A percentile compares a stretch with the other conserved stretches of the same genome.
Conservation (phyloP, 495 filamentous ascomycete species). For the Staphylotrichum longicolle region DNA sequence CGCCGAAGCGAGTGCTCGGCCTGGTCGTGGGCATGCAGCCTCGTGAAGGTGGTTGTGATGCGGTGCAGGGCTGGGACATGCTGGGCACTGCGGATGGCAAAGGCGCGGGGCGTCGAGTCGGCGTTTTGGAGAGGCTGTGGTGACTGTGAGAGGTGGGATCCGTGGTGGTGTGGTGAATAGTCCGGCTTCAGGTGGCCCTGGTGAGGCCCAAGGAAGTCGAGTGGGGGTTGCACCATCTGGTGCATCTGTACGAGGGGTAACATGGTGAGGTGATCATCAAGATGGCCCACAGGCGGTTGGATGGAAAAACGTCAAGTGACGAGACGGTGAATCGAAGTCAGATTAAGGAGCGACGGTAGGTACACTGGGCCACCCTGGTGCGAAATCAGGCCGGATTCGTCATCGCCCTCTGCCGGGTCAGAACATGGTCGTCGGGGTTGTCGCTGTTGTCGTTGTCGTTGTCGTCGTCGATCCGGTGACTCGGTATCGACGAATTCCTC, state of each 20-base stretch:
- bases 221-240: constrained; percentile 47
- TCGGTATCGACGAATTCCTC: constrained; percentile 2
- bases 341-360: constrained; percentile 23
- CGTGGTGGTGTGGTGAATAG: constrained; percentile 33
- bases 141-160: constrained; percentile 20
- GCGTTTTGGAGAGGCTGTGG: constrained; percentile 21
- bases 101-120: constrained; percentile 34
- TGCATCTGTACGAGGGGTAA: constrained; percentile 48
- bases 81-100: constrained; percentile 44
- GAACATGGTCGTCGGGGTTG: constrained; percentile 35
- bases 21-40: constrained; percentile 39
- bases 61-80: constrained; percentile 35
- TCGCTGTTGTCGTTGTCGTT: constrained; percentile 27
- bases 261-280: constrained; percentile 36
- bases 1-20: constrained; percentile 79
- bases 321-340: constrained; percentile 13
- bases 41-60: constrained; percentile 33
- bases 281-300: background rate
- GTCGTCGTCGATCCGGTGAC: background rate
- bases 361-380: constrained; percentile 3
- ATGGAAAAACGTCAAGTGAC: background rate
- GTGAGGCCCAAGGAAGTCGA: constrained; percentile 36
- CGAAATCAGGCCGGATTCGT: constrained; percentile 27
- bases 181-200: constrained; percentile 35
- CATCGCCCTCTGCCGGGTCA: constrained; percentile 36